A percentile compares a stretch with the other conserved stretches of the same genome.
Conservation (phyloP, 2,329 filamentous ascomycete genomes). For the Hypoxylon rubiginosum region DNA sequence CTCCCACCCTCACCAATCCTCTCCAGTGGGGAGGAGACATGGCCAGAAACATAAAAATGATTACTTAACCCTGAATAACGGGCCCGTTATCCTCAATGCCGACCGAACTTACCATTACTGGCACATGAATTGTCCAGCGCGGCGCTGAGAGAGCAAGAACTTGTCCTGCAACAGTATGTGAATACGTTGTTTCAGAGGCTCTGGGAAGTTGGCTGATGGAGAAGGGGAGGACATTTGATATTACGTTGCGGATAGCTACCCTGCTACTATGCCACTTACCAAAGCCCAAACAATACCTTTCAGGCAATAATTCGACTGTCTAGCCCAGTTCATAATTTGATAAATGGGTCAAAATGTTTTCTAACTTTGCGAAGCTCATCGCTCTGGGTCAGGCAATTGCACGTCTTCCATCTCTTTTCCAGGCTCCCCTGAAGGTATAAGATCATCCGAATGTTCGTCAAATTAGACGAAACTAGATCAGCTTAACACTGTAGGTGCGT, state of each 20-base stretch:
- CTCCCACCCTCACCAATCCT: conserved; percentile 23
- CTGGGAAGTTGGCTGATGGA: conserved; percentile 4
- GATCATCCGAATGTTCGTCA: conserved; percentile 3
- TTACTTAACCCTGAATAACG: conserved; percentile 18
- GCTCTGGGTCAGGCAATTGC: conserved; percentile 13
- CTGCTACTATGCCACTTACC: not conserved
- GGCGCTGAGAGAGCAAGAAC: conserved; percentile 30
- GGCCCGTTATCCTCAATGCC: conserved; percentile 22
- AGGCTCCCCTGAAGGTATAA: conserved; percentile 7
- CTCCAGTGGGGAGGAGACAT: conserved; percentile 24
- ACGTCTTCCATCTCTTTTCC: conserved; percentile 4
- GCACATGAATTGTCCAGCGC: conserved; percentile 30
- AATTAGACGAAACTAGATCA: not conserved
- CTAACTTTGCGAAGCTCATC: conserved; percentile 6
- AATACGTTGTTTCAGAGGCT: conserved; percentile 17
- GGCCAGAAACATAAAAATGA: conserved; percentile 28
- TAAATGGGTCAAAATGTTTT: too few species aligned
- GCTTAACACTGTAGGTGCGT: too few species aligned
- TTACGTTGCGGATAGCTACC: not conserved
- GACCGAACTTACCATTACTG: conserved; percentile 24
- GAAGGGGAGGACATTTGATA: conserved; percentile 15
- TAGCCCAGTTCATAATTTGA: conserved; percentile 9
- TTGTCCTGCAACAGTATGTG: conserved; percentile 24
- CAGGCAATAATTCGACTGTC: conserved; percentile 25
- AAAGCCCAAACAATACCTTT: conserved; percentile 15